Evolutionary conservation across 805 yeast genomes (phyloP).

Genomic region (Jamesozyma jinghongensis): DNA sequence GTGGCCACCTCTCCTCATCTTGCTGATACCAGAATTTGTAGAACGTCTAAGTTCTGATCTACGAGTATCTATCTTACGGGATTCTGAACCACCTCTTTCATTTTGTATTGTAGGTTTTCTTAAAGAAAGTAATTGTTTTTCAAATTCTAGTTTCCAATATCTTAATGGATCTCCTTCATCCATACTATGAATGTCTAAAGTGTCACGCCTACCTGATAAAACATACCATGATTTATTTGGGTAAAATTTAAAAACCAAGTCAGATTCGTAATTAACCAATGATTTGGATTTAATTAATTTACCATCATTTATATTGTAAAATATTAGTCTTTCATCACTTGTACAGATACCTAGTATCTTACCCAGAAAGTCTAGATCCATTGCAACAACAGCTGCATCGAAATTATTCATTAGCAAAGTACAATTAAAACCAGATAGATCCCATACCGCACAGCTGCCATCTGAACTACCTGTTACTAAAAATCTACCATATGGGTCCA

Average conservation of each 20-base stretch:
- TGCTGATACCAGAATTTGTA: background rate
- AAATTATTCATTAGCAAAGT: conserved; percentile 10
- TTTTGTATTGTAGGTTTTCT: too few relatives aligned
- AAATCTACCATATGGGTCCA: conserved; percentile 46
- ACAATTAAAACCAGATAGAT: conserved; percentile 12
- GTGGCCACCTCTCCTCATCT: conserved; percentile 2
- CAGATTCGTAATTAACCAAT: conserved; percentile 6
- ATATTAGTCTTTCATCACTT: conserved; percentile 11
- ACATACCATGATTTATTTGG: conserved; percentile 22
- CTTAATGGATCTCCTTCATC: conserved; percentile 7
- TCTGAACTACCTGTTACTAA: conserved; percentile 42
- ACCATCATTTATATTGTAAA: conserved; percentile 13
- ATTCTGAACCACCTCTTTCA: too few relatives aligned
- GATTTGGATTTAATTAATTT: conserved; percentile 4
- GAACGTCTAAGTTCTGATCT: conserved; percentile 1
- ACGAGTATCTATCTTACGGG: too few relatives aligned
- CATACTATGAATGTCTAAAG: conserved; percentile 7
- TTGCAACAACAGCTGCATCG: conserved; percentile 11
- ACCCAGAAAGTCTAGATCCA: conserved; percentile 21
- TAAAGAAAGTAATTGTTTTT: background rate
- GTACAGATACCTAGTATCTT: conserved; percentile 17
- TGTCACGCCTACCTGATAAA: conserved; percentile 14
- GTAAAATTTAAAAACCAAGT: conserved; percentile 15
- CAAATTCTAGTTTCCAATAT: conserved; percentile 12
- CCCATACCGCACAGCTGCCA: conserved; percentile 24